Evolutionary conservation across 805 yeast genomes (phyloP), one percentile per base, ranked within the genome.

Genomic region (Candida tallmaniae): DNA sequence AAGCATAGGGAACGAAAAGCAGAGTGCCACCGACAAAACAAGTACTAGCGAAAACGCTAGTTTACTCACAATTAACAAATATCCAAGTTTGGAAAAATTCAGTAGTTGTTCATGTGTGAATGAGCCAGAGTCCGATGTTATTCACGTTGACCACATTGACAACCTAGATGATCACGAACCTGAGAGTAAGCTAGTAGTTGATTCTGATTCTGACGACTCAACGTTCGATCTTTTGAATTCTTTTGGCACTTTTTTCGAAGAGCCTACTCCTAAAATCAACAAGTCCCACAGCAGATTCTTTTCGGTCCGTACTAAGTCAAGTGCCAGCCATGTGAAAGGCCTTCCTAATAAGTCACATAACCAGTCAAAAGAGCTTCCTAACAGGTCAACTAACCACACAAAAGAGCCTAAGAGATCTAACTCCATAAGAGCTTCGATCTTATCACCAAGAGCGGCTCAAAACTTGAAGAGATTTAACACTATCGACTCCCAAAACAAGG

Each of bases 171-270:
- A 34, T 12, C 23, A 21, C 9, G 26, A 33, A 16, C 21, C 14
- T 6, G 41, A 35, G 11, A 41, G 40, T 23, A 51, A 46, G n/a
- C 31, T 29, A 11, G 32, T 29, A 6, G 34, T 27, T 5, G 27
- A 28, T n/a, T 21, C 9, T 4, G 42, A 38, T 17, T 39, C 39
- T 19, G 52, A 46, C 8, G 57, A 50, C 29, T 48, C 47, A 21
- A 47, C 58, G 20, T 51, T 47, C 32, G 59, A 52, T 38, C 42
- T 47, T 39, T 31, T 55, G 27, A 50, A 52, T 33, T 48, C 58
- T 3, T 51, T 50, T 37, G 29, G 29, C 7, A 9, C 15, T 17
- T 15, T 6, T n/a, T 9, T 14, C 6, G 12, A 14, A 19, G 10
- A 29, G 7, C 5, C 11, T 17, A 17, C 6, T 9, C 7, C 23